Base-by-base conservation (phyloP, 2,329 filamentous ascomycete genomes). In the Rugonectria rugulosa region DNA sequence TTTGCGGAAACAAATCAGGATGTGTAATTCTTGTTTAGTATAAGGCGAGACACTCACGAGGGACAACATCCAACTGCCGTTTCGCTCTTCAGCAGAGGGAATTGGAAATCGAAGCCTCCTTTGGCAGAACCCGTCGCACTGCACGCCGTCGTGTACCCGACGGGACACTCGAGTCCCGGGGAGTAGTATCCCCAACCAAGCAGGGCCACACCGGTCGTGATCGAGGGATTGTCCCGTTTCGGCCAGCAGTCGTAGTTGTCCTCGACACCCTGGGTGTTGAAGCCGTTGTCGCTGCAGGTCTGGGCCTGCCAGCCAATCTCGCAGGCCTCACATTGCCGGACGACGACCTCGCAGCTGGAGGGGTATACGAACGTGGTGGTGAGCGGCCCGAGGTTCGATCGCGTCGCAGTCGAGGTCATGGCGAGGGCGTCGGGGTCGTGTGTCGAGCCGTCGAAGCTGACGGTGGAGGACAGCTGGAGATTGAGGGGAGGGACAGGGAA, bases 161-260 rank as follows among this genome's bases (percentile, higher is more conserved):
- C 42, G 1, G 73, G 73, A 47, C 72, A 75, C 2, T 56, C 51
- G 9, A 72, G 27, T 1, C 72, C 73, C 0, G 73, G 73, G 4
- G 71, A 74, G 50, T 75, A 74, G 50, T 72, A 73, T 6, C 73
- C 72, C 69, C 72, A 70, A 20, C 71, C 72, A 8, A 52, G 43
- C 12, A 74, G 49, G 5, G 68, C 58, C 3, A 51, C 51, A 1
- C 29, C 24, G 2, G 67, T 63, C 2, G 56, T 44, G 2, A 43
- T 43, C 5, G 57, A 56, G 5, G 54, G 56, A 11, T 49, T 34
- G 0, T 51, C 51, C 3, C 52, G 65, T n/a, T 64, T 26, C 3
- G 71, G 70, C 71, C 71, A 72, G 56, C 71, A 74, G 3, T 49
- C 55, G 4, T 61, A 41, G 38, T 69, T 58, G 50, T 73, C 71